Evolutionary conservation across 2,329 filamentous ascomycete genomes (phyloP).

Genomic region (Verticillium dahliae): DNA sequence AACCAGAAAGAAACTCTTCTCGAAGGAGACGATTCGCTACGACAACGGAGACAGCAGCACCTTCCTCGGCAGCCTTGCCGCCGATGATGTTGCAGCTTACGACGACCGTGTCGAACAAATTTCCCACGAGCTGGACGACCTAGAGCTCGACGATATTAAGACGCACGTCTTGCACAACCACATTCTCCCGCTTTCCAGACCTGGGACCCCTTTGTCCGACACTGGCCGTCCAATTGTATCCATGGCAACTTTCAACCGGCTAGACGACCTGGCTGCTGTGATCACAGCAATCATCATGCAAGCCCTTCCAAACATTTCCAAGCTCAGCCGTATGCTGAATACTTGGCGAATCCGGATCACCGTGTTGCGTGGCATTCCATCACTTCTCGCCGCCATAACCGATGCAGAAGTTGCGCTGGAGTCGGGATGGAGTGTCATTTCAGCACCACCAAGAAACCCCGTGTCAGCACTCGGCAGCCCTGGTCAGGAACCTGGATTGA

Average conservation of each 20-base stretch:
- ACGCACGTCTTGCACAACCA: slow-evolving; percentile 78
- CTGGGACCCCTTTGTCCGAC: slow-evolving; percentile 37
- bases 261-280: slow-evolving; percentile 87
- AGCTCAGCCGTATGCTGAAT: slow-evolving; percentile 64
- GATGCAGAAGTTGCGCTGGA: slow-evolving; percentile 59
- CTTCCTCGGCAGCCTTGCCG: slow-evolving; percentile 67
- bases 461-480: slow-evolving; percentile 1
- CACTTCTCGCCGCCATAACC: slow-evolving; percentile 58
- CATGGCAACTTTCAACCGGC: slow-evolving; percentile 53
- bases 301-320: slow-evolving; percentile 73
- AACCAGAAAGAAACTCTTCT: slow-evolving; percentile 12
- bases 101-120: slow-evolving; percentile 72
- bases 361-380: slow-evolving; percentile 68
- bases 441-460: slow-evolving; percentile 14
- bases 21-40: slow-evolving; percentile 13
- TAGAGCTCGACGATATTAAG: slow-evolving; percentile 84
- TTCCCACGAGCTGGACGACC: slow-evolving; percentile 56
- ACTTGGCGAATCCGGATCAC: slow-evolving; percentile 72
- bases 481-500: slow-evolving; percentile 17
- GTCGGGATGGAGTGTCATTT: slow-evolving; percentile 60
- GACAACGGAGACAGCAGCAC: slow-evolving; percentile 16
- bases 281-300: slow-evolving; percentile 90
- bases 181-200: slow-evolving; percentile 54
- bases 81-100: slow-evolving; percentile 58
- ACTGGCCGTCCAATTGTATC: slow-evolving; percentile 34